phyloP scores from a whole-genome alignment of 2,329 filamentous ascomycete species.

The Beauveria brongniartii region DNA sequence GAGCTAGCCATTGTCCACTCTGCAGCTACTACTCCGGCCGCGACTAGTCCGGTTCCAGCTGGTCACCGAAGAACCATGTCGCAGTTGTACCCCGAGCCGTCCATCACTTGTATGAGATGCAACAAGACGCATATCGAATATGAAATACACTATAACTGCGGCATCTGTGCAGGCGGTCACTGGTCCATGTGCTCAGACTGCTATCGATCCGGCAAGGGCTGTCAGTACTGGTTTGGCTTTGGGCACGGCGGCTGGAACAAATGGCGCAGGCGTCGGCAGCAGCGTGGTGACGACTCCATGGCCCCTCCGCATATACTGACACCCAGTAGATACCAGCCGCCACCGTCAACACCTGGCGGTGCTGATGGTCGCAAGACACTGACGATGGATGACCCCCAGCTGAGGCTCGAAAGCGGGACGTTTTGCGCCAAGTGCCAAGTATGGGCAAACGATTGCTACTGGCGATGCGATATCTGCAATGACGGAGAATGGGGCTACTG shows the following conservation, averaged over 20 bases:
- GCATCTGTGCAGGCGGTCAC: constrained; percentile 57
- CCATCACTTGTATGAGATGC: constrained; percentile 66
- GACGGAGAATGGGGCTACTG: constrained; percentile 95
- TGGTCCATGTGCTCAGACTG: constrained; percentile 78
- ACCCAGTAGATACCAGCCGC: constrained; percentile 47
- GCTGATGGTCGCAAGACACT: constrained; percentile 48
- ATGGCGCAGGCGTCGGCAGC: constrained; percentile 49
- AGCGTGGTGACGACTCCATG: constrained; percentile 27
- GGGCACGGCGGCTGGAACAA: constrained; percentile 60
- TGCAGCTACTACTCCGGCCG: constrained; percentile 22
- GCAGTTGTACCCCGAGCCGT: constrained; percentile 59
- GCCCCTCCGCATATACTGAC: constrained; percentile 50
- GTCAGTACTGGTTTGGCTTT: constrained; percentile 83
- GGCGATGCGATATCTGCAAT: constrained; percentile 82
- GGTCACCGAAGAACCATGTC: constrained; percentile 34
- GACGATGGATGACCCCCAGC: constrained; percentile 59
- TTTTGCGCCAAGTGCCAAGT: constrained; percentile 73
- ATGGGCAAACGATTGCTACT: constrained; percentile 77
- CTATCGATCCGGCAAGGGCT: constrained; percentile 70
- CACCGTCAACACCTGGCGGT: constrained; percentile 40
- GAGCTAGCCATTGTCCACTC: constrained; percentile 33
- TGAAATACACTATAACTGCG: constrained; percentile 77
- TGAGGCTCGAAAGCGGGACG: constrained; percentile 65
- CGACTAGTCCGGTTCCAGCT: constrained; percentile 23
- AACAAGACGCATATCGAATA: constrained; percentile 68